Conservation (phyloP, 2,329 filamentous ascomycete genomes). For the Colletotrichum simmondsii region DNA sequence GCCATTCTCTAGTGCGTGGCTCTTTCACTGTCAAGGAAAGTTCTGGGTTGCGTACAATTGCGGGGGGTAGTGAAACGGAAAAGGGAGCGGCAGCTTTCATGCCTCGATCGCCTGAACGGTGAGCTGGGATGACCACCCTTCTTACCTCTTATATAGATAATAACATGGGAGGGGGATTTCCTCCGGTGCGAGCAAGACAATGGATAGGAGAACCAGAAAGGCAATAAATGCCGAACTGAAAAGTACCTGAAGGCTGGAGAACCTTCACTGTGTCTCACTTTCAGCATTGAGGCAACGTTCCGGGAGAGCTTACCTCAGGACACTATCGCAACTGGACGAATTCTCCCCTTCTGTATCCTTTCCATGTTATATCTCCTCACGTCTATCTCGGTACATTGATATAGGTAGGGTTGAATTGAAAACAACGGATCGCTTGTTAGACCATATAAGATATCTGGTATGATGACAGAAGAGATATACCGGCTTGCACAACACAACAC, state of each 20-base stretch:
- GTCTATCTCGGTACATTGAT: neutral
- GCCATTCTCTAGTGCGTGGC: neutral
- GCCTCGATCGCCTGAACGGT: neutral
- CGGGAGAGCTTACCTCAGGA: neutral
- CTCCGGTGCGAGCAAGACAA: no score
- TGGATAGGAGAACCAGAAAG: no score
- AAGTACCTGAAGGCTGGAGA: neutral
- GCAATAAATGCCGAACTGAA: no score
- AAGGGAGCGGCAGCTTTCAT: neutral
- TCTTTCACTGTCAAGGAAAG: neutral
- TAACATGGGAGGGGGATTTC: no score
- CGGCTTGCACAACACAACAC: neutral
- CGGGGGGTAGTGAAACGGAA: neutral
- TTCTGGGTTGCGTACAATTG: neutral
- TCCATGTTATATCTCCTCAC: neutral
- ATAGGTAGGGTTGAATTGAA: no score
- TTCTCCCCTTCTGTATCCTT: neutral
- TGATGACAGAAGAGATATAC: neutral
- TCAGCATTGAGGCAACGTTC: neutral
- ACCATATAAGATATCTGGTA: neutral
- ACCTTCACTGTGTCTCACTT: neutral
- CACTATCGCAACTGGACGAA: neutral
- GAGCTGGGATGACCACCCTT: no score
- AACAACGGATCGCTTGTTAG: neutral
- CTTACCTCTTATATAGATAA: no score